These are phyloP conservation scores for Ogataea thermomethanolica DNA, from an alignment of 805 yeast species.

Conservation along the genomic window DNA sequence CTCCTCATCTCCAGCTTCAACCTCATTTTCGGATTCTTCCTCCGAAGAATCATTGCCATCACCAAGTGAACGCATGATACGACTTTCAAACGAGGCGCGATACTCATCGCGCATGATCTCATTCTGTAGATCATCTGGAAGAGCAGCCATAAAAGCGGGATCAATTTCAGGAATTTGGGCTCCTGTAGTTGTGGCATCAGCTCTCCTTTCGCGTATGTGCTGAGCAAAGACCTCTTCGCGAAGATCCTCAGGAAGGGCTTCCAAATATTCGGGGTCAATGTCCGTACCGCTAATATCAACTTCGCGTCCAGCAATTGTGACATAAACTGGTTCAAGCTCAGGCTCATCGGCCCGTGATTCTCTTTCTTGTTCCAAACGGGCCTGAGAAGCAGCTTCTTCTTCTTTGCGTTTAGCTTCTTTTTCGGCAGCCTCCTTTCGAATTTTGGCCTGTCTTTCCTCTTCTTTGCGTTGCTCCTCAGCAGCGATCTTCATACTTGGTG, in stretches of 20 bases:
- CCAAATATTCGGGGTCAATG: slow-evolving; percentile 85
- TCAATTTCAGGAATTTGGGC: slow-evolving; percentile 62
- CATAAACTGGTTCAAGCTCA: slow-evolving; percentile 53
- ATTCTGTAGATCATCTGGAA: slow-evolving; percentile 49
- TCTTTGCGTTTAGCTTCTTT: slow-evolving; percentile 29
- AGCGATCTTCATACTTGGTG: slow-evolving; percentile 41
- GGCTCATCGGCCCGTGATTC: slow-evolving; percentile 6
- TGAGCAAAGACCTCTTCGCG: slow-evolving; percentile 88
- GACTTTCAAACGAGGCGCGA: slow-evolving; percentile 16
- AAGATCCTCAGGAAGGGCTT: slow-evolving; percentile 90
- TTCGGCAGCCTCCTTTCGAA: slow-evolving; percentile 29
- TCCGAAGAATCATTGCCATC: slow-evolving; percentile 11
- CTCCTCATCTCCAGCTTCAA: slow-evolving; percentile 18
- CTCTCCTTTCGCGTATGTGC: slow-evolving; percentile 73
- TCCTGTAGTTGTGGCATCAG: slow-evolving; percentile 43
- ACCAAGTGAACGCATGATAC: slow-evolving; percentile 16
- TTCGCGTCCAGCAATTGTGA: slow-evolving; percentile 69
- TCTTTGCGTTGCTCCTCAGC: slow-evolving; percentile 30
- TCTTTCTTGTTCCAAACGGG: slow-evolving; percentile 7
- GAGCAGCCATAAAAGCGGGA: slow-evolving; percentile 74
- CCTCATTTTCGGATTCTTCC: slow-evolving; percentile 24
- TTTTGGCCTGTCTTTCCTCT: slow-evolving; percentile 26
- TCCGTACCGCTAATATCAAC: slow-evolving; percentile 88
- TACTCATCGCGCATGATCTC: slow-evolving; percentile 31
- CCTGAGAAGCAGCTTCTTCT: slow-evolving; percentile 35